Evolutionary conservation across 805 yeast species (phyloP).

Genomic region (Suhomyces sp.): DNA sequence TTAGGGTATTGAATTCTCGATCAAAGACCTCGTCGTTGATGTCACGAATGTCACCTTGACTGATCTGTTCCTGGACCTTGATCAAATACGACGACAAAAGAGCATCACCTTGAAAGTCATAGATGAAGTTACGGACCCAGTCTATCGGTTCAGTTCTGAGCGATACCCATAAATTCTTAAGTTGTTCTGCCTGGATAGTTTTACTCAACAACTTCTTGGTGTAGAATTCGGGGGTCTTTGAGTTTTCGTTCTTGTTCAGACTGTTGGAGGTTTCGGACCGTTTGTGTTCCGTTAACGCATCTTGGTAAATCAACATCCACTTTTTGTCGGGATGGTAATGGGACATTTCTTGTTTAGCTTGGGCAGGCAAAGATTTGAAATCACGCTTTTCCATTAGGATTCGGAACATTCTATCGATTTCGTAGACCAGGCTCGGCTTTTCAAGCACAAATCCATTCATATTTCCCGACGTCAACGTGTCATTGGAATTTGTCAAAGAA

Average conservation of each 20-base stretch:
- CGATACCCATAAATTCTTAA: conserved; percentile 86
- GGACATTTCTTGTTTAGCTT: conserved; percentile 74
- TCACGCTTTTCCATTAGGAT: conserved; percentile 83
- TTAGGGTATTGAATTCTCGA: conserved; percentile 70
- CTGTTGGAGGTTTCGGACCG: conserved; percentile 33
- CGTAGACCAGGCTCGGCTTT: conserved; percentile 62
- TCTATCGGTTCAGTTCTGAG: conserved; percentile 79
- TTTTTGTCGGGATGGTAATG: conserved; percentile 74
- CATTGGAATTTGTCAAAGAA: conserved; percentile 14
- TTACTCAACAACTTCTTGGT: conserved; percentile 72
- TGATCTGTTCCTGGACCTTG: conserved; percentile 50
- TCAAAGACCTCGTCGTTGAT: conserved; percentile 55
- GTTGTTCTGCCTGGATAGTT: conserved; percentile 61
- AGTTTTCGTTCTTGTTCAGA: conserved; percentile 23
- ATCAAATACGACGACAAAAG: conserved; percentile 60
- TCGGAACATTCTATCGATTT: conserved; percentile 69
- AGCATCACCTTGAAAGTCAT: conserved; percentile 72
- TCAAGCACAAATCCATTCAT: conserved; percentile 44
- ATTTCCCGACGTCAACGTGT: conserved; percentile 11
- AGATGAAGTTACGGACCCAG: conserved; percentile 80
- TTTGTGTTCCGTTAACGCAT: conserved; percentile 71
- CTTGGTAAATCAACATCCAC: conserved; percentile 90
- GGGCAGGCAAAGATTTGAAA: conserved; percentile 63
- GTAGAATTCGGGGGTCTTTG: conserved; percentile 66
- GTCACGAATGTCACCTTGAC: conserved; percentile 25